Evolutionary conservation across 495 filamentous ascomycete genomes (phyloP).

Genomic region (Achaetomiella virescens): DNA sequence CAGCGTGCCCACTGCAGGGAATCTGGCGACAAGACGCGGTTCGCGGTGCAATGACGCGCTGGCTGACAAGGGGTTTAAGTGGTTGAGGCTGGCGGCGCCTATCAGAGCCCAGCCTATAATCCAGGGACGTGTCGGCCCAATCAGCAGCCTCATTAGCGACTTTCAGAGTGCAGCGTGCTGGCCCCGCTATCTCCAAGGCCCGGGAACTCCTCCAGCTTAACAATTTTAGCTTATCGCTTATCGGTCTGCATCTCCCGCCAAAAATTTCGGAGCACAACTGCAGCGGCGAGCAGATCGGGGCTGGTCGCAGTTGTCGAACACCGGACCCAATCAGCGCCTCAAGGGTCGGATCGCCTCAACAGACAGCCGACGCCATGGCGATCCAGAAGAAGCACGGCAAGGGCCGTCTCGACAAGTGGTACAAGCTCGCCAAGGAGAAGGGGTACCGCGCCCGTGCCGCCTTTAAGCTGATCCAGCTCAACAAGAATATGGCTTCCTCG

Average conservation of each 20-base stretch:
- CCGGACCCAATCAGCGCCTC: constrained; percentile 3
- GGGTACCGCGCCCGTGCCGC: constrained; percentile 93
- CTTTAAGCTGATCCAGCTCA: constrained; percentile 97
- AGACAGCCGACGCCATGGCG: constrained; percentile 56
- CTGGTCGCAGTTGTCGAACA: neutral
- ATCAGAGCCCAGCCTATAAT: neutral
- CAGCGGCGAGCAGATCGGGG: neutral
- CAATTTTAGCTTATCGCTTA: constrained; percentile 25
- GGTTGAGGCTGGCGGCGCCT: constrained; percentile 3
- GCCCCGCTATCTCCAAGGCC: neutral
- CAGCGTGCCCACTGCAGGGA: neutral
- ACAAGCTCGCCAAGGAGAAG: constrained; percentile 86
- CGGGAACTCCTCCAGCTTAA: constrained; percentile 6
- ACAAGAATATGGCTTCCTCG: constrained; percentile 97
- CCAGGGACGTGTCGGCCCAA: constrained; percentile 24
- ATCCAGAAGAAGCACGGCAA: constrained; percentile 99
- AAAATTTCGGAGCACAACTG: constrained; percentile 14
- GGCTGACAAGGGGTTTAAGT: constrained; percentile 11
- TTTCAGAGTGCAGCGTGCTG: neutral
- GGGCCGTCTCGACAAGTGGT: constrained; percentile 98
- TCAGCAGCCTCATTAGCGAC: constrained; percentile 18
- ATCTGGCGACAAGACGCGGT: constrained; percentile 22
- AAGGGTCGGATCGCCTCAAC: constrained; percentile 2
- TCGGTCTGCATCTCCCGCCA: constrained; percentile 16
- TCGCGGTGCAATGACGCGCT: constrained; percentile 24